These are phyloP conservation scores for Kwoniella sp. DNA, from an alignment of 768 basidiomycete species.

Conservation along the genomic window DNA sequence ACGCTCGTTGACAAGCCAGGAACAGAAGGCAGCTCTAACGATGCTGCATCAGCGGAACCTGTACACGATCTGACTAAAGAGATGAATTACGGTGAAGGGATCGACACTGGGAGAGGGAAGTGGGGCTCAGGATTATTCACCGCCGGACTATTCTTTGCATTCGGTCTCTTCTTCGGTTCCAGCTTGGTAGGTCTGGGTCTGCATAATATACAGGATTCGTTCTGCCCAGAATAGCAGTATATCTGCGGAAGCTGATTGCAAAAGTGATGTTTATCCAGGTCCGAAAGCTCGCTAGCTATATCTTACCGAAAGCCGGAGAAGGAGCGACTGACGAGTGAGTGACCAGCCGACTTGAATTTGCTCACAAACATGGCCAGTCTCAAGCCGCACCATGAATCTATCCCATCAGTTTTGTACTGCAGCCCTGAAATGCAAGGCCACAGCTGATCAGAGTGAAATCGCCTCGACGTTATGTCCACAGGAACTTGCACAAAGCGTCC, in stretches of 20 bases:
- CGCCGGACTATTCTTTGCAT: constrained; percentile 25
- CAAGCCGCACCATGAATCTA: constrained; percentile 59
- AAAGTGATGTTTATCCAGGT: no score
- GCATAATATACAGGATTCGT: background rate
- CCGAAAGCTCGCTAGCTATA: constrained; percentile 11
- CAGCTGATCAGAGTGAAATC: no score
- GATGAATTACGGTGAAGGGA: constrained; percentile 78
- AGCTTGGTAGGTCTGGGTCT: constrained; percentile 11
- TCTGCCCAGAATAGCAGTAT: no score
- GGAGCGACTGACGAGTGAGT: constrained; percentile 61
- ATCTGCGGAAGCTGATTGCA: background rate
- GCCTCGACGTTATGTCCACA: no score
- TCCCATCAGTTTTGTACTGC: no score
- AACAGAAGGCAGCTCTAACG: background rate
- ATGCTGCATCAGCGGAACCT: constrained; percentile 34
- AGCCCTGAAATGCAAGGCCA: no score
- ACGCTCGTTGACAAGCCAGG: constrained; percentile 6
- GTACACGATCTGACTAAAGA: constrained; percentile 64
- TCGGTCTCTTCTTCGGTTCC: constrained; percentile 37
- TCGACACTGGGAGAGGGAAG: constrained; percentile 26
- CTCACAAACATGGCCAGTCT: background rate
- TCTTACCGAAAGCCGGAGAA: constrained; percentile 30
- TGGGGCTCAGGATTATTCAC: constrained; percentile 25
- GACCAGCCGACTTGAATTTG: background rate
- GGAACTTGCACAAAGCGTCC: constrained; percentile 64